Percentiles rank a stretch among this genome's conserved stretches.
These are phyloP conservation scores for Aureobasidium musti DNA, from an alignment of 2,329 filamentous ascomycete genomes.

Conservation along the genomic window DNA sequence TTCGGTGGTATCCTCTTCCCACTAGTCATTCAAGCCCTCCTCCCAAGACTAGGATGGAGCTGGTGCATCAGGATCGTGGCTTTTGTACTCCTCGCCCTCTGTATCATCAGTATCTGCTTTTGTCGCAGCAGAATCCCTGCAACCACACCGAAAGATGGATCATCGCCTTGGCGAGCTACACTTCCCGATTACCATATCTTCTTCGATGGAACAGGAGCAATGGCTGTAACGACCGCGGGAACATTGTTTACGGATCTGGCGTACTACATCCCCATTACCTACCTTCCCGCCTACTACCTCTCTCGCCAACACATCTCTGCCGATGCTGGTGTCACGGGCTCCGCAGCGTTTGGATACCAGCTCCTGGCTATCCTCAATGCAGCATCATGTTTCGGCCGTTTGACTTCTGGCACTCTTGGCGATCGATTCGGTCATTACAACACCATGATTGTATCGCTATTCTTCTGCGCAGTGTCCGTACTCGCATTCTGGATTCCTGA, in stretches of 20 bases:
- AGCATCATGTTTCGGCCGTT: slow-evolving; percentile 75
- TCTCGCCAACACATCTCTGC: neutral
- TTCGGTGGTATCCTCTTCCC: slow-evolving; percentile 54
- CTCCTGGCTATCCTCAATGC: slow-evolving; percentile 82
- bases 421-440: slow-evolving; percentile 84
- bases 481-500: slow-evolving; percentile 73
- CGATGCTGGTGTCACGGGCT: neutral
- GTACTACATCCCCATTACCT: slow-evolving; percentile 70
- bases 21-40: slow-evolving; percentile 49
- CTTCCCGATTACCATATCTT: slow-evolving; percentile 51
- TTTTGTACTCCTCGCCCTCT: slow-evolving; percentile 50
- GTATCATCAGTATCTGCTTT: slow-evolving; percentile 45
- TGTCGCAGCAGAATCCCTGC: slow-evolving; percentile 50
- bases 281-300: slow-evolving; percentile 52
- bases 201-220: slow-evolving; percentile 40
- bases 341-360: slow-evolving; percentile 74
- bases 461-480: slow-evolving; percentile 65
- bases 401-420: slow-evolving; percentile 73
- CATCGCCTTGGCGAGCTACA: slow-evolving; percentile 34
- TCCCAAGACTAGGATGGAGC: slow-evolving; percentile 49
- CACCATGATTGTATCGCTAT: slow-evolving; percentile 70
- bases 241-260: slow-evolving; percentile 54
- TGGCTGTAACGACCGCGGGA: slow-evolving; percentile 48
- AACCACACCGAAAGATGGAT: slow-evolving; percentile 42
- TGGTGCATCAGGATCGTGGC: slow-evolving; percentile 52